Conservation (phyloP, 768 basidiomycete species). For the Hirschioporus abietinus region DNA sequence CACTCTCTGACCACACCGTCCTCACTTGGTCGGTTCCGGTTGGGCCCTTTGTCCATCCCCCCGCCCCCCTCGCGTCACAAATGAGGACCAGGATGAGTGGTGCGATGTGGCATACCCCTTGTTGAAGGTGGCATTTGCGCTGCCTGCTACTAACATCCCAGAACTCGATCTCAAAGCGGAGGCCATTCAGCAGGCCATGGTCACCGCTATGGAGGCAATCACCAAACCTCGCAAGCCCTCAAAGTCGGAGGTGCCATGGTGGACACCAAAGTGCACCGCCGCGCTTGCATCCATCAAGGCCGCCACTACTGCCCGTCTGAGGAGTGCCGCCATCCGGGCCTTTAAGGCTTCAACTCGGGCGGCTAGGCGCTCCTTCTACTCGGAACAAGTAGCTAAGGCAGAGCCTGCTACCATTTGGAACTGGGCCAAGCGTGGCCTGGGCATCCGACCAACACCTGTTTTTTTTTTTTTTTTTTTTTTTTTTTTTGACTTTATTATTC, state of each 20-base stretch:
- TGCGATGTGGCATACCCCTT: too few relatives aligned
- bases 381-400: neutral
- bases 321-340: too few relatives aligned
- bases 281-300: too few relatives aligned
- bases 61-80: neutral
- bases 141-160: neutral
- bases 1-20: neutral
- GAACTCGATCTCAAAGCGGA: too few relatives aligned
- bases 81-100: neutral
- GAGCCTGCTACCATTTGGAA: neutral
- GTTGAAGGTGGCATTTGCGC: neutral
- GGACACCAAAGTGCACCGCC: too few relatives aligned
- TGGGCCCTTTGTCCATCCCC: neutral
- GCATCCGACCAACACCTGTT: neutral
- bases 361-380: neutral
- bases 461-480: neutral
- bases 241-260: too few relatives aligned
- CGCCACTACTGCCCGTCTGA: too few relatives aligned
- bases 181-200: too few relatives aligned
- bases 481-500: too few relatives aligned
- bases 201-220: too few relatives aligned
- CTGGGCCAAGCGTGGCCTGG: neutral
- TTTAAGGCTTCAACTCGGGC: neutral
- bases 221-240: too few relatives aligned
- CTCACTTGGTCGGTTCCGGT: neutral